Conservation (phyloP, 495 filamentous ascomycete genomes). For the Lepraria neglecta region DNA sequence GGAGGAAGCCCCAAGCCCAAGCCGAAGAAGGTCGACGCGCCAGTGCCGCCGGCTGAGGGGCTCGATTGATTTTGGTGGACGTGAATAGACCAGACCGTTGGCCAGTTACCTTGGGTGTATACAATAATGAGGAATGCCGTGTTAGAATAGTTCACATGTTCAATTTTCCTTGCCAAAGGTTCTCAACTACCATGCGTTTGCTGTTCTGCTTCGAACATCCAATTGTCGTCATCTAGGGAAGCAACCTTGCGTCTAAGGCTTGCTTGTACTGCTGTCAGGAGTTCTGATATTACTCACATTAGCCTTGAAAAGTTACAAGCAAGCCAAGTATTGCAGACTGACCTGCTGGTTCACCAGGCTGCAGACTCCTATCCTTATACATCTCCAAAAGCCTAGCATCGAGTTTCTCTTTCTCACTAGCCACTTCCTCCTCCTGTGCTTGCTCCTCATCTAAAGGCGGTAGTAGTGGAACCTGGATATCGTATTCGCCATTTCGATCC, state of each 20-base stretch:
- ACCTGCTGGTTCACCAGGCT: conserved; percentile 65
- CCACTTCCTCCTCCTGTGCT: conserved; percentile 41
- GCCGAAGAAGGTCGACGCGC: conserved; percentile 43
- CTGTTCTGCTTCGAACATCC: conserved; percentile 81
- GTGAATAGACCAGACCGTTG: background rate
- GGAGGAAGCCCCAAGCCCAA: conserved; percentile 39
- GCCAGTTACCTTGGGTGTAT: background rate
- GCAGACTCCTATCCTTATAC: conserved; percentile 56
- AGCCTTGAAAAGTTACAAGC: conserved; percentile 22
- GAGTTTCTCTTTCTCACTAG: conserved; percentile 44
- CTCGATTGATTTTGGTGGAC: conserved; percentile 42
- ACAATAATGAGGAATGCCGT: conserved; percentile 1
- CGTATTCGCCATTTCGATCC: conserved; percentile 68
- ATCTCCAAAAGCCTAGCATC: conserved; percentile 47
- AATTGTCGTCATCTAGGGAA: conserved; percentile 73
- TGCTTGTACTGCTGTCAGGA: conserved; percentile 64
- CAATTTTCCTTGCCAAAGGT: background rate
- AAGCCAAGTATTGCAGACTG: conserved; percentile 26
- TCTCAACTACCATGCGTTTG: conserved; percentile 25
- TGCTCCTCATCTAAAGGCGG: conserved; percentile 47
- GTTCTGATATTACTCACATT: conserved; percentile 44
- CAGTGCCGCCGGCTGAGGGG: conserved; percentile 45
- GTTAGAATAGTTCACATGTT: background rate
- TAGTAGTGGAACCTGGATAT: conserved; percentile 60
- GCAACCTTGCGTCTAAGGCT: conserved; percentile 66